Conservation (phyloP, 805 yeast genomes). For the Clavispora santaluciae region DNA sequence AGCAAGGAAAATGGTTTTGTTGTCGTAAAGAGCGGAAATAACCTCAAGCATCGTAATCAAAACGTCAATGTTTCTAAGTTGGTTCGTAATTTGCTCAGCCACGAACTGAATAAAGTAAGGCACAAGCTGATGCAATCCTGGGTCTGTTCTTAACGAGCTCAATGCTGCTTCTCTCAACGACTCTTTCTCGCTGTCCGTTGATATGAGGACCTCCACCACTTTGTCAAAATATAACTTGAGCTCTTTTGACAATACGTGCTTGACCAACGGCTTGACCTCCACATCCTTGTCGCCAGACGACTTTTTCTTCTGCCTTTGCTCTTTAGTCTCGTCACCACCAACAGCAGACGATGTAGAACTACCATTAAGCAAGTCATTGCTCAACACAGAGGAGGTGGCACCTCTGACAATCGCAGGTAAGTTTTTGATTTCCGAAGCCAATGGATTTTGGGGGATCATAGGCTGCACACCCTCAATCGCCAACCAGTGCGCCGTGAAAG, state of each 20-base stretch:
- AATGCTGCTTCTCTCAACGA: conserved; percentile 73
- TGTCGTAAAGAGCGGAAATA: conserved; percentile 75
- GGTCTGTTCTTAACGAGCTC: conserved; percentile 80
- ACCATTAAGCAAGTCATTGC: conserved; percentile 32
- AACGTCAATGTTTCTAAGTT: conserved; percentile 64
- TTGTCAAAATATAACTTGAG: conserved; percentile 90
- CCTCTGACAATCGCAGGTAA: conserved; percentile 80
- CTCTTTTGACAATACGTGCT: conserved; percentile 92
- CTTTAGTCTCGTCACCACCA: conserved; percentile 40
- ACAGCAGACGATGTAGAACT: conserved; percentile 20
- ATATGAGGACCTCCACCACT: conserved; percentile 71
- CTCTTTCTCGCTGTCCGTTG: conserved; percentile 51
- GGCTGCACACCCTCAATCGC: conserved; percentile 99
- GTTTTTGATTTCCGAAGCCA: conserved; percentile 68
- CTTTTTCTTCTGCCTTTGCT: conserved; percentile 15
- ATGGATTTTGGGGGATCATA: conserved; percentile 93
- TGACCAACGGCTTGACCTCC: conserved; percentile 82
- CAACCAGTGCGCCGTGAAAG: conserved; percentile 95
- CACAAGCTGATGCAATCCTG: conserved; percentile 93
- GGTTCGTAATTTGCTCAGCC: conserved; percentile 91
- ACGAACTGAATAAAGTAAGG: conserved; percentile 96
- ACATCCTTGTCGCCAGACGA: conserved; percentile 41
- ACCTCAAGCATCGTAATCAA: conserved; percentile 85
- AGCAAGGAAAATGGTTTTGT: conserved; percentile 81
- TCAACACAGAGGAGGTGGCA: conserved; percentile 52